Evolutionary conservation across 768 basidiomycete genomes (phyloP), one percentile per base, ranked within the genome.

Genomic region (Leucosporidium creatinivorum): DNA sequence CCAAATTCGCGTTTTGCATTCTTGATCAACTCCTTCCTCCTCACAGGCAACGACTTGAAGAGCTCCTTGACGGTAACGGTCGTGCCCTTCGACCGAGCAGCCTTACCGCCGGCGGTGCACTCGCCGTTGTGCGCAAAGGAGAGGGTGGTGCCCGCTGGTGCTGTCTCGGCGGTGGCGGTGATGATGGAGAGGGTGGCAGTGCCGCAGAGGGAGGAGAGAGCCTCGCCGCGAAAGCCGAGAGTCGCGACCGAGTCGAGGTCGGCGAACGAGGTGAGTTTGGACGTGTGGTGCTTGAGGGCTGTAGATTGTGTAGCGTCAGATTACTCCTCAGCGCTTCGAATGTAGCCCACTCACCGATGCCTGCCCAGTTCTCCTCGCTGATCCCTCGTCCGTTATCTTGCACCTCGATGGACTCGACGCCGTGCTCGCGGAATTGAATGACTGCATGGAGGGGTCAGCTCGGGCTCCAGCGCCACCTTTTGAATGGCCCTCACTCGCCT

Each of bases 171-270:
- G 0, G 89, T 92, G 4, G 89, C 83, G 0, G 94, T 97, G 1
- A 83, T 83, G 58, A 97, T 81, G 0, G 80, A 81, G 17, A 97
- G 83, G 3, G 61, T 63, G 19, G 71, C 71, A n/a, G 71, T 69
- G 4, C 81, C 90, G 75, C 93, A 99, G 0, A 99, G 82, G 4
- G 94, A 93, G 10, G 92, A 91, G 0, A 99, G 81, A 0, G 96
- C 96, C 79, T 99, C 96, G 21, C 96, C 96, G 48, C 96, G 84
- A 76, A 98, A 99, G 0, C 94, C 94, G 77, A 97, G 96, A 0
- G 92, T 91, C 8, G 80, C 79, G 15, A 98, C 85, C 0, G 82
- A 79, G 3, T 84, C 80, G 4, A 97, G 83, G 75, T 92, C 89
- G 5, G 84, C 79, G 75, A 87, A 91, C 0, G 85, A 83, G 4